Conservation (phyloP, 306 rosid genomes). For the Medicago ruthenica region DNA sequence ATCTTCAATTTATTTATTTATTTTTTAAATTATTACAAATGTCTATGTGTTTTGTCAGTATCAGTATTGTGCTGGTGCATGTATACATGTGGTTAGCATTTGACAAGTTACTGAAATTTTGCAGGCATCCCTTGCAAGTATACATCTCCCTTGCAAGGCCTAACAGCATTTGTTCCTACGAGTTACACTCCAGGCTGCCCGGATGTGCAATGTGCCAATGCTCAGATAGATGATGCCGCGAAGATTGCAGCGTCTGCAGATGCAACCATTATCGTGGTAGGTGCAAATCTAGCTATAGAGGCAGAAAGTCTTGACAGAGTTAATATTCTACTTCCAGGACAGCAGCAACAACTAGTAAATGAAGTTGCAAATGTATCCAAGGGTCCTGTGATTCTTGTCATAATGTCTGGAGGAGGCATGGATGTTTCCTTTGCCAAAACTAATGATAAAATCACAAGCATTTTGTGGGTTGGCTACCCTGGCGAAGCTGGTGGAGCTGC, state of each 20-base stretch:
- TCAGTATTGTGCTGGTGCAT: not conserved
- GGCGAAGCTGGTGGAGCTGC: conserved; percentile 99
- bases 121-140: conserved; percentile 89
- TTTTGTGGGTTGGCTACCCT: conserved; percentile 97
- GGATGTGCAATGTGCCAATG: conserved; percentile 71
- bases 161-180: conserved; percentile 71
- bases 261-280: conserved; percentile 84
- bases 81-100: not conserved
- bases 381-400: conserved; percentile 89
- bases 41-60: not conserved
- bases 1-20: not conserved
- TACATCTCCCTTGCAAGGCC: conserved; percentile 84
- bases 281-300: conserved; percentile 81
- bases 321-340: conserved; percentile 85
- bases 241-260: conserved; percentile 84
- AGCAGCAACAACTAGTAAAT: conserved; percentile 70
- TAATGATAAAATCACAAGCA: conserved; percentile 77
- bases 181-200: conserved; percentile 74
- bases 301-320: conserved; percentile 84
- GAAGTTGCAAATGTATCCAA: conserved; percentile 81
- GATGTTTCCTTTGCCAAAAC: conserved; percentile 85
- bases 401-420: conserved; percentile 99
- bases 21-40: not conserved
- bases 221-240: conserved; percentile 69
- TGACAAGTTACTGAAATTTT: conserved; percentile 39